Percentiles rank a stretch among this genome's conserved stretches.
Conservation (phyloP, 2,329 filamentous ascomycete genomes). For the Didymella glomerata region DNA sequence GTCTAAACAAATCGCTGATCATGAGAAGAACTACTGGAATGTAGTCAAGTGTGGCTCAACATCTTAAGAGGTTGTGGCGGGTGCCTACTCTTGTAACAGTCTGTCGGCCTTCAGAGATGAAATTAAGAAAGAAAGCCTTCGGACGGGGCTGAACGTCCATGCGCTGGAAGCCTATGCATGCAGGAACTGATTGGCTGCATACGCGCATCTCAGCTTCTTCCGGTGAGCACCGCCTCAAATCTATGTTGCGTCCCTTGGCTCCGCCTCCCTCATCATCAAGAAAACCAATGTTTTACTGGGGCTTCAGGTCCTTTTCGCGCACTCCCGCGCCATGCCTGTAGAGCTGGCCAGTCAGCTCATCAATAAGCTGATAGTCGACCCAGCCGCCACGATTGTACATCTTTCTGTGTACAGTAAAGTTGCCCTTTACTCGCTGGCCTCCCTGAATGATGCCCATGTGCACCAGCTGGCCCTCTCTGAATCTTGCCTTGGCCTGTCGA, state of each 20-base stretch:
- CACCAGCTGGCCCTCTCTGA: conserved; percentile 34
- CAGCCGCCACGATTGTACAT: conserved; percentile 27
- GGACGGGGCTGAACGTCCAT: no score
- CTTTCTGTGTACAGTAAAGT: no score
- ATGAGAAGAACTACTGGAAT: neutral
- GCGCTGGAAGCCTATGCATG: no score
- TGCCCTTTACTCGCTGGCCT: no score
- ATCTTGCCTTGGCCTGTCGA: conserved; percentile 35
- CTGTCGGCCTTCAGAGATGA: no score
- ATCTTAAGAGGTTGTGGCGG: conserved; percentile 1
- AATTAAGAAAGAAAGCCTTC: no score
- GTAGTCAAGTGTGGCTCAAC: conserved; percentile 12
- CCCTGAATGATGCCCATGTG: conserved; percentile 35
- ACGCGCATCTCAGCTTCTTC: conserved; percentile 26
- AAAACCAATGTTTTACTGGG: neutral
- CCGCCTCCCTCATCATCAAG: no score
- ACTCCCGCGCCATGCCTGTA: conserved; percentile 26
- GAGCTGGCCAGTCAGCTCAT: conserved; percentile 19
- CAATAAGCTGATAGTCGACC: conserved; percentile 42
- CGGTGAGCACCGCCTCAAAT: conserved; percentile 20
- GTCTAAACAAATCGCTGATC: neutral
- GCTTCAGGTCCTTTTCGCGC: conserved; percentile 40
- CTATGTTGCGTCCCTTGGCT: no score
- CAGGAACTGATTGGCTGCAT: no score
- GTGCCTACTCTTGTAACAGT: no score